Conservation (phyloP, 208 protist genomes). For the Trypanosoma scelopori region DNA sequence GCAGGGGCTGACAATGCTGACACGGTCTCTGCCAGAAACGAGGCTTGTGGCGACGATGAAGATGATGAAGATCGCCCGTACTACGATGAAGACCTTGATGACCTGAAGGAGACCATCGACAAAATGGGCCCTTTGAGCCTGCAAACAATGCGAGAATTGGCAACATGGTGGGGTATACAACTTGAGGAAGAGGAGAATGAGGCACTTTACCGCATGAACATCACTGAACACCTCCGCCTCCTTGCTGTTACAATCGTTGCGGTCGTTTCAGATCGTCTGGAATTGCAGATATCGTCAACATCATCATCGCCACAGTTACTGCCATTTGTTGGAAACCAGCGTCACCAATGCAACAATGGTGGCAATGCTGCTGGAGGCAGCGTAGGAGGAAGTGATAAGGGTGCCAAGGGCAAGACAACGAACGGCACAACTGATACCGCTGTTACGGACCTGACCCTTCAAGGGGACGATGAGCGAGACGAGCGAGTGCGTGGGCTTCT, state of each 20-base stretch:
- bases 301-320: not conserved
- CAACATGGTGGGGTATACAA: slow-evolving; percentile 19
- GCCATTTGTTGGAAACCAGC: not conserved
- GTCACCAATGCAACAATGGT: not conserved
- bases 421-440: not conserved
- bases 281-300: not conserved
- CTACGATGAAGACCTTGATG: slow-evolving; percentile 17
- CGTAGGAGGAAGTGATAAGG: not conserved
- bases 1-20: not conserved
- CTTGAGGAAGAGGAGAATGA: slow-evolving; percentile 12
- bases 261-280: slow-evolving; percentile 13
- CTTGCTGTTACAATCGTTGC: slow-evolving; percentile 26
- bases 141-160: slow-evolving; percentile 16
- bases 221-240: slow-evolving; percentile 23
- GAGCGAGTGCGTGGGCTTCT: slow-evolving; percentile 24
- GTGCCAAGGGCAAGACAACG: not conserved
- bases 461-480: slow-evolving; percentile 4
- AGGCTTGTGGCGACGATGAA: not conserved
- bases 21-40: no score
- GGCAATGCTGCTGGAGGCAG: not conserved
- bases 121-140: slow-evolving; percentile 16
- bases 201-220: slow-evolving; percentile 14
- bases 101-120: slow-evolving; percentile 22
- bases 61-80: slow-evolving; percentile 7
- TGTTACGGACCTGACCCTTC: not conserved